Percentiles rank a stretch among this genome's conserved stretches.
Conservation (phyloP, 257 asterid species). For the Solanum medicagineum region DNA sequence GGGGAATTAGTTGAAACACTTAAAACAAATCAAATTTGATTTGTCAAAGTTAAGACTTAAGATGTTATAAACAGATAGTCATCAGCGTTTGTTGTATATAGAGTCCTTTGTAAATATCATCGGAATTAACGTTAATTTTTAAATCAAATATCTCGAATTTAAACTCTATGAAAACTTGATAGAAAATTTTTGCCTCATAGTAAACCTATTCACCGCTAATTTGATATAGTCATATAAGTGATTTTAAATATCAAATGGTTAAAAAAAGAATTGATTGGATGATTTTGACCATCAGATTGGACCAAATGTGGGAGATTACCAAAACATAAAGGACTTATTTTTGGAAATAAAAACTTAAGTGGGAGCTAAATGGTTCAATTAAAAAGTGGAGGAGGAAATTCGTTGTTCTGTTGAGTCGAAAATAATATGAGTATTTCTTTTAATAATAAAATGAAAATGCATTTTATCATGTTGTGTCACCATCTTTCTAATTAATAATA, state of each 20-base stretch:
- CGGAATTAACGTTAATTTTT: background rate
- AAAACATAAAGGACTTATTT: background rate
- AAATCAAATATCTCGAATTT: accelerated
- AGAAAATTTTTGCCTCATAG: too few relatives aligned
- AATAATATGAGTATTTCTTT: background rate
- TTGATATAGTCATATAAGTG: background rate
- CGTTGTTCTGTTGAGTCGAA: background rate
- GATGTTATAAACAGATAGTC: background rate
- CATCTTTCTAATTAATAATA: background rate
- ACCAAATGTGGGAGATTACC: background rate
- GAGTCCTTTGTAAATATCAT: background rate
- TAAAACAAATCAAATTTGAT: background rate
- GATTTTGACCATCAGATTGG: background rate
- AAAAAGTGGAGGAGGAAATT: background rate
- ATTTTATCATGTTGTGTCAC: background rate
- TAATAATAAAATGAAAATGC: background rate
- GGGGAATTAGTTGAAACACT: background rate
- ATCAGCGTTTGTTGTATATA: background rate
- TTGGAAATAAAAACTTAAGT: background rate
- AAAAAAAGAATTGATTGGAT: background rate
- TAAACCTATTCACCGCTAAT: too few relatives aligned
- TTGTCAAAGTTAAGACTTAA: background rate
- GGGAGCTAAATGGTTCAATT: background rate
- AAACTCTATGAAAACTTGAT: background rate
- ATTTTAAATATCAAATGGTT: background rate